Evolutionary conservation across 1,139 yeast species (phyloP).

Genomic region (Taphrina pruni): DNA sequence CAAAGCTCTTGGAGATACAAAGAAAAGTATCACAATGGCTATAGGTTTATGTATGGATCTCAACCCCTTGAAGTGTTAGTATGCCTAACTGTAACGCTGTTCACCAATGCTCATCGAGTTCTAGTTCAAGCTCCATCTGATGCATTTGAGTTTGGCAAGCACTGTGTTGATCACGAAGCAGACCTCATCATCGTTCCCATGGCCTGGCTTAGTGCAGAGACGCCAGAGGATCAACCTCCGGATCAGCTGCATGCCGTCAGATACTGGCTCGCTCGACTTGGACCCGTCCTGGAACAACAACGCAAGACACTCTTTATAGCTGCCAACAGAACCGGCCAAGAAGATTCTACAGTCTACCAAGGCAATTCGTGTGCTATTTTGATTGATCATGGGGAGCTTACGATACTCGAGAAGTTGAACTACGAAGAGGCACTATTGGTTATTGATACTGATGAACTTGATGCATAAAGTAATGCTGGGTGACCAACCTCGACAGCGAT

Average conservation of each 20-base stretch:
- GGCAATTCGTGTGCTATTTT: conserved; percentile 57
- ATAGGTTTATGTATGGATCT: conserved; percentile 96
- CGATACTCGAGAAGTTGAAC: conserved; percentile 31
- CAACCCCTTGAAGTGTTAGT: conserved; percentile 81
- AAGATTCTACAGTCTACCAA: conserved; percentile 70
- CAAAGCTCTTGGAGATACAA: conserved; percentile 45
- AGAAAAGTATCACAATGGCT: conserved; percentile 54
- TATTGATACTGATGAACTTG: conserved; percentile 10
- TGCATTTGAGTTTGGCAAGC: conserved; percentile 71
- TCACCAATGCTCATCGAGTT: not conserved
- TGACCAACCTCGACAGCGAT: no score
- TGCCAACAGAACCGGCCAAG: conserved; percentile 78
- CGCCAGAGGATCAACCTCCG: conserved; percentile 49
- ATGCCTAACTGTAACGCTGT: not conserved
- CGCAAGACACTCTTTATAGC: conserved; percentile 53
- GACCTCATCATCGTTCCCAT: conserved; percentile 75
- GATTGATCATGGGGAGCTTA: conserved; percentile 40
- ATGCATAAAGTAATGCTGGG: not conserved
- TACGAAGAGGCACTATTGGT: conserved; percentile 42
- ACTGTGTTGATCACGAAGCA: conserved; percentile 57
- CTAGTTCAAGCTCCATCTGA: conserved; percentile 63
- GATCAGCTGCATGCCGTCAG: conserved; percentile 54
- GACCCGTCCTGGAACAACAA: conserved; percentile 62
- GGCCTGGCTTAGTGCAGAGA: conserved; percentile 68
- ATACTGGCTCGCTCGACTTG: conserved; percentile 77